phyloP scores from a whole-genome alignment of 805 yeast species.

The Schwanniomyces vanrijiae region DNA sequence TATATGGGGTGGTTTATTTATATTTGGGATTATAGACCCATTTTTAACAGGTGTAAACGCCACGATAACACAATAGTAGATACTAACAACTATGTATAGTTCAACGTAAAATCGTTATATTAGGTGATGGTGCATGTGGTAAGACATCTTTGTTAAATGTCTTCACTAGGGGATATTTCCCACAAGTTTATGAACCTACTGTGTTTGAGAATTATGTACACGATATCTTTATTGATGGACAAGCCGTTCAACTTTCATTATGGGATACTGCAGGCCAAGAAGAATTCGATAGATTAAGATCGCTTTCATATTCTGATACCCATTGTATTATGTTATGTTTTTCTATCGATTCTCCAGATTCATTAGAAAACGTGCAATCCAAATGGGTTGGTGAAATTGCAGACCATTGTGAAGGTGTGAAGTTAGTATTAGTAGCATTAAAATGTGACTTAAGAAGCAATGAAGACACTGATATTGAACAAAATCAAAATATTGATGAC shows the following conservation, averaged over 20 bases:
- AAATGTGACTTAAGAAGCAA: slow-evolving; percentile 87
- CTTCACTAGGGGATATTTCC: slow-evolving; percentile 95
- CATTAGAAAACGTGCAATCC: slow-evolving; percentile 89
- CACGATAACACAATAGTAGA: background rate
- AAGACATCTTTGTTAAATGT: slow-evolving; percentile 93
- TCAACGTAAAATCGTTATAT: slow-evolving; percentile 87
- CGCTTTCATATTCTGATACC: slow-evolving; percentile 90
- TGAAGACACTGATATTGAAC: slow-evolving; percentile 47
- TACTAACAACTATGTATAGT: slow-evolving; percentile 36
- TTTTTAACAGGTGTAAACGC: background rate
- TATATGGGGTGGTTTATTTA: background rate
- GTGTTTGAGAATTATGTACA: slow-evolving; percentile 97
- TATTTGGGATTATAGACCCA: background rate
- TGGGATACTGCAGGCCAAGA: slow-evolving; percentile 99
- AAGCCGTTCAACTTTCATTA: slow-evolving; percentile 84
- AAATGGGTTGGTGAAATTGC: slow-evolving; percentile 98
- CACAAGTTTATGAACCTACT: slow-evolving; percentile 97
- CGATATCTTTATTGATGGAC: slow-evolving; percentile 93
- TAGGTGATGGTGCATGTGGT: slow-evolving; percentile 99
- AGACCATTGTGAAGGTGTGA: slow-evolving; percentile 96
- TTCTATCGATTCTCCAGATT: slow-evolving; percentile 90
- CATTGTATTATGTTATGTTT: slow-evolving; percentile 97
- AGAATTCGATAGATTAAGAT: slow-evolving; percentile 92
- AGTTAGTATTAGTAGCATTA: slow-evolving; percentile 87
- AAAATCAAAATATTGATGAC: slow-evolving; percentile 18